phyloP scores from a whole-genome alignment of 2,329 filamentous ascomycete genomes.

The Verruconis gallopava region DNA sequence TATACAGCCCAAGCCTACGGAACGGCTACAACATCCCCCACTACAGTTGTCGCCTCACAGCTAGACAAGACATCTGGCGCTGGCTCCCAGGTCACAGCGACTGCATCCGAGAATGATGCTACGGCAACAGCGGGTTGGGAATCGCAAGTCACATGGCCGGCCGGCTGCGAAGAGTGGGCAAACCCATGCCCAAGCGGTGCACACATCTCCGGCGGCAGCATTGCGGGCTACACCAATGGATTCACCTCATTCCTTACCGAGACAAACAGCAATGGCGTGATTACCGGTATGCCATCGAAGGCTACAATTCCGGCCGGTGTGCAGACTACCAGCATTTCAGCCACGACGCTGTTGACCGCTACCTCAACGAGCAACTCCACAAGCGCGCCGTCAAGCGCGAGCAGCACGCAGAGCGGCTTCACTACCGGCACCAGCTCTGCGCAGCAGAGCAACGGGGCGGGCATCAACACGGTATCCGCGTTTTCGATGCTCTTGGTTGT shows the following conservation, averaged over 20 bases:
- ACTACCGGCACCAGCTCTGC: neutral
- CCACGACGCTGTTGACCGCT: neutral
- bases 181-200: constrained; percentile 10
- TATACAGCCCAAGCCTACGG: neutral
- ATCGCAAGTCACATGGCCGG: constrained; percentile 8
- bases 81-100: neutral
- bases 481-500: neutral
- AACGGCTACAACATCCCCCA: neutral
- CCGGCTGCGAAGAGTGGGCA: constrained; percentile 10
- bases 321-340: neutral
- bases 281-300: constrained; percentile 32
- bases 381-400: neutral
- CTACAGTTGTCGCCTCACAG: neutral
- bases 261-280: constrained; percentile 37
- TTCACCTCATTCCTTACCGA: constrained; percentile 25
- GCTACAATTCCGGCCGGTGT: constrained; percentile 8
- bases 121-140: constrained; percentile 5
- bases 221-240: constrained; percentile 6
- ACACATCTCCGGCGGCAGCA: constrained; percentile 2
- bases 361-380: neutral
- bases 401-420: neutral
- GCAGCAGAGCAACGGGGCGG: neutral
- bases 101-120: neutral
- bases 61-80: neutral
- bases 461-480: neutral